Conservation (phyloP, 2,329 filamentous ascomycete genomes). For the Cladosporium sp. region DNA sequence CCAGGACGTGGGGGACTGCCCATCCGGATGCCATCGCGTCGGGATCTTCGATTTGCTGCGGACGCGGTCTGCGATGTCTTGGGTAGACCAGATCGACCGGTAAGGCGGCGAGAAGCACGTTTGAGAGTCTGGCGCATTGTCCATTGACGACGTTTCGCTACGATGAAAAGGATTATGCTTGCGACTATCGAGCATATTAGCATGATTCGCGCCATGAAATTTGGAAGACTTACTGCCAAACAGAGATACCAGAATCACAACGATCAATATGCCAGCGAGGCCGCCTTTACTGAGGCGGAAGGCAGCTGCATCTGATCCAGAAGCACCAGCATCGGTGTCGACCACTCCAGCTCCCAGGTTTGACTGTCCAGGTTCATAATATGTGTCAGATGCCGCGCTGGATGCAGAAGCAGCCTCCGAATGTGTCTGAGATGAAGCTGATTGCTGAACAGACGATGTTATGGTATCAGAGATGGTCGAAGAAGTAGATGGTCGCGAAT, state of each 20-base stretch:
- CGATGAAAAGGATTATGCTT: slow-evolving; percentile 66
- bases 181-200: slow-evolving; percentile 47
- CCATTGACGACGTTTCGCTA: slow-evolving; percentile 84
- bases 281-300: slow-evolving; percentile 64
- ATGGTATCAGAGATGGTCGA: background rate
- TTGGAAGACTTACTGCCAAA: slow-evolving; percentile 58
- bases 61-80: slow-evolving; percentile 1
- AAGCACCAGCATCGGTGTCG: slow-evolving; percentile 54
- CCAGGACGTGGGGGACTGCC: slow-evolving; percentile 9
- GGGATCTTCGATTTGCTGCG: slow-evolving; percentile 18
- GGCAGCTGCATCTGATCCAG: slow-evolving; percentile 54
- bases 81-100: slow-evolving; percentile 33
- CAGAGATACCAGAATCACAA: slow-evolving; percentile 59
- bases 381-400: background rate
- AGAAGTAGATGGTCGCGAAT: background rate
- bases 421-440: background rate
- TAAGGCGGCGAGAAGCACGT: slow-evolving; percentile 53
- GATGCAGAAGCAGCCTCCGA: background rate
- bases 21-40: slow-evolving; percentile 22
- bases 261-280: slow-evolving; percentile 69
- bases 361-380: slow-evolving; percentile 5
- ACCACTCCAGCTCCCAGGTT: slow-evolving; percentile 12
- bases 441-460: background rate
- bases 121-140: slow-evolving; percentile 68
- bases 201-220: background rate